Evolutionary conservation across 2,329 filamentous ascomycete species (phyloP).

Genomic region (Diaporthe capsici): DNA sequence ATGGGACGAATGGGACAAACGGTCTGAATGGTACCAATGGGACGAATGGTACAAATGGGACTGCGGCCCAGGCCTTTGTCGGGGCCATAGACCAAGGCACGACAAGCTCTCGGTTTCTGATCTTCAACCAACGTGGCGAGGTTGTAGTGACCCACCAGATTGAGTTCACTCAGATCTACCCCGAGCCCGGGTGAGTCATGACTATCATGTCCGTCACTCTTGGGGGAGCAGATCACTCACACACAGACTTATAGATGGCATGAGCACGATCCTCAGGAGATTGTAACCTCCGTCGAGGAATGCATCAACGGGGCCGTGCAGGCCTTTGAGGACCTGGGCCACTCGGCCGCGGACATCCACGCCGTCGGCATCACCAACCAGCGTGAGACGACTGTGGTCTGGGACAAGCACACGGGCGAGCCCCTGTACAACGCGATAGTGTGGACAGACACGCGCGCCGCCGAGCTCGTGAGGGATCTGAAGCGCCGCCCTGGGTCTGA

Average conservation of each 20-base stretch:
- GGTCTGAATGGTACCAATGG: neutral
- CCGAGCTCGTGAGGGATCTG: constrained; percentile 79
- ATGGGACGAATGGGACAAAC: neutral
- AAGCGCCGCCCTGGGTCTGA: constrained; percentile 78
- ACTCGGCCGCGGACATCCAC: constrained; percentile 77
- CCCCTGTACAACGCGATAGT: constrained; percentile 88
- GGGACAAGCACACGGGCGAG: constrained; percentile 86
- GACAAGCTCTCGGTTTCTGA: constrained; percentile 89
- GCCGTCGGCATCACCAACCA: constrained; percentile 91
- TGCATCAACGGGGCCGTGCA: constrained; percentile 85
- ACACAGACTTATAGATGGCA: constrained; percentile 75
- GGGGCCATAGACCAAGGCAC: constrained; percentile 94
- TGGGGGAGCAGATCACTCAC: constrained; percentile 39
- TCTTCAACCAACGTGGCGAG: constrained; percentile 85
- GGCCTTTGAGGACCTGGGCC: constrained; percentile 77
- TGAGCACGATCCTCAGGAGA: constrained; percentile 86
- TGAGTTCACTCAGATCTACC: constrained; percentile 88
- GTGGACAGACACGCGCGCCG: constrained; percentile 90
- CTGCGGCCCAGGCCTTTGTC: constrained; percentile 68
- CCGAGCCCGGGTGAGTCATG: constrained; percentile 81
- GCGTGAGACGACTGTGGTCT: constrained; percentile 88
- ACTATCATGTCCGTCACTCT: constrained; percentile 25
- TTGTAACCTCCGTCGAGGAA: constrained; percentile 80
- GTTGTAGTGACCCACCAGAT: constrained; percentile 88
- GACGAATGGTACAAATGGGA: neutral